Conservation (phyloP, 495 filamentous ascomycete genomes). For the Aspergillus ostianus region DNA sequence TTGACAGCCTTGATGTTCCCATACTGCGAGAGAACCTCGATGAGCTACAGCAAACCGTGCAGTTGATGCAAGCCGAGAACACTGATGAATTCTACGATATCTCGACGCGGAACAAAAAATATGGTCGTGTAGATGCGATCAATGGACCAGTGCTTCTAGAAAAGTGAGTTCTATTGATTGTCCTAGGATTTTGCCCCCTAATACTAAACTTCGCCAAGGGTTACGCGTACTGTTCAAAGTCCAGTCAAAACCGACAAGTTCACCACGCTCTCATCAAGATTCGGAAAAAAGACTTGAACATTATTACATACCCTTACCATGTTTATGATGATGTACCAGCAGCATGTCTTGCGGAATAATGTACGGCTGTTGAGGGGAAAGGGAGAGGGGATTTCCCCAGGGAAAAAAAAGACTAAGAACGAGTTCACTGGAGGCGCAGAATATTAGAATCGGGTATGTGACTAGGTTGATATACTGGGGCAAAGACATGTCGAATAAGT, state of each 20-base stretch:
- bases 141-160: constrained; percentile 83
- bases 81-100: constrained; percentile 94
- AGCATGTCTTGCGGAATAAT: too few relatives aligned
- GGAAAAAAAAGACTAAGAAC: too few relatives aligned
- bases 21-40: constrained; percentile 84
- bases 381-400: neutral
- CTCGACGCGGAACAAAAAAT: constrained; percentile 82
- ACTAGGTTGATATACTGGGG: neutral
- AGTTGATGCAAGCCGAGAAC: constrained; percentile 82
- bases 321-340: neutral
- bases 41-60: constrained; percentile 86
- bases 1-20: constrained; percentile 73
- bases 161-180: constrained; percentile 57
- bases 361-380: neutral
- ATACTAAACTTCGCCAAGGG: constrained; percentile 50
- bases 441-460: neutral
- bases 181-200: constrained; percentile 4
- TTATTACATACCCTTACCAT: neutral
- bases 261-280: constrained; percentile 65
- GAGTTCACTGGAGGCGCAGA: neutral
- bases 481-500: neutral
- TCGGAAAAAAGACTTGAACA: constrained; percentile 55
- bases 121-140: constrained; percentile 84
- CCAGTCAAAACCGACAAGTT: constrained; percentile 60
- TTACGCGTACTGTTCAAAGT: constrained; percentile 62